Evolutionary conservation across 2,329 filamentous ascomycete species (phyloP), one percentile per base, ranked within the genome.

Genomic region (Colletotrichum sp.): DNA sequence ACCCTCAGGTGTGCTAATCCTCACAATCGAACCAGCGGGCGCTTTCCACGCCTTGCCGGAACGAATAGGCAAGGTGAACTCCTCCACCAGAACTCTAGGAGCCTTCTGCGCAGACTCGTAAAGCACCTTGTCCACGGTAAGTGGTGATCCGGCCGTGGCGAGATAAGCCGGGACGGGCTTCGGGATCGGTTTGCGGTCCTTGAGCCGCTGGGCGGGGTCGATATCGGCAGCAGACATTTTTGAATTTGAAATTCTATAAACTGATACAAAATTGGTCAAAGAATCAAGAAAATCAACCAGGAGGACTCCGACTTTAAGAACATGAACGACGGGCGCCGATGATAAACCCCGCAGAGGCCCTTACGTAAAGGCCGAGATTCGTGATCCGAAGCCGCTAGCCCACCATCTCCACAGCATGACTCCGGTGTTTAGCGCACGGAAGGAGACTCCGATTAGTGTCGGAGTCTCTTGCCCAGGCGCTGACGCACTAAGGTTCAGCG

Each of bases 11-110:
- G 95, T 96, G 73, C 92, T 94, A 77, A 98, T 92, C 16, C 92
- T 91, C 76, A 95, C 91, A 72, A 97, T 90, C 65, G 89, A 89
- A 5, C 94, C 94, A 2, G 91, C 91, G 0, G 91, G 89, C 0
- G 94, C 94, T 64, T 90, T 88, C 93, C 94, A 97, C 2, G 95
- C 94, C 76, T 88, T 88, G 1, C 94, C 95, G 3, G 93, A 95
- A 39, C 95, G 92, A 34, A 95, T 94, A 0, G 94, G 93, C 32
- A 97, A 87, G 3, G 90, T 90, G 78, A 94, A 94, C 8, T 90
- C 86, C 4, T 89, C 81, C 8, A 87, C 39, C 2, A 88, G 79
- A 1, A 83, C 80, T 0, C 89, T 84, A 0, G 86, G 84, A 0
- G 88, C 87, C 5, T 82, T 77, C 49, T 92, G 90, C 24, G 96